Percentiles rank a stretch among this genome's conserved stretches.
Evolutionary conservation across 495 filamentous ascomycete species (phyloP).

Genomic region (Astrocystis sublimbata): DNA sequence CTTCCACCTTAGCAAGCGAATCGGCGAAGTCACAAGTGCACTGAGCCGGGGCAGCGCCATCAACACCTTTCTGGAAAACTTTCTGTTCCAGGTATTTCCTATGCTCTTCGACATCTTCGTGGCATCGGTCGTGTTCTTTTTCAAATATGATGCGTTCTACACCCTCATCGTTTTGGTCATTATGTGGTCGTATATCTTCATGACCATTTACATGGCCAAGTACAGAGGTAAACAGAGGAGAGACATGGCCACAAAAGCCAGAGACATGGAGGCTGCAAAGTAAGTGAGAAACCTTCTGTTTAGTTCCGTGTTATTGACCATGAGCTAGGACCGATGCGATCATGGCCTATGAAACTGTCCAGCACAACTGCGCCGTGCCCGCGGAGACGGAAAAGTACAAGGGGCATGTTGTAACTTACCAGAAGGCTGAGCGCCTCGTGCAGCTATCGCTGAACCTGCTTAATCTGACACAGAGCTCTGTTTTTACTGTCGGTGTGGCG

Average conservation of each 20-base stretch:
- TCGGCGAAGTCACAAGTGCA: conserved; percentile 80
- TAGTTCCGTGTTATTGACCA: conserved; percentile 5
- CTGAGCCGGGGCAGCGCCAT: conserved; percentile 82
- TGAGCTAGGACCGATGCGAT: conserved; percentile 35
- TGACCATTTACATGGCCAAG: conserved; percentile 84
- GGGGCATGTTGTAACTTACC: conserved; percentile 21
- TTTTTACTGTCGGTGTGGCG: conserved; percentile 18
- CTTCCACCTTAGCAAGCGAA: conserved; percentile 84
- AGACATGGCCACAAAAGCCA: conserved; percentile 75
- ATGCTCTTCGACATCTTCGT: conserved; percentile 79
- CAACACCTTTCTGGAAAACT: conserved; percentile 81
- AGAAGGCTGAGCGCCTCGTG: conserved; percentile 35
- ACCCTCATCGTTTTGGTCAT: conserved; percentile 74
- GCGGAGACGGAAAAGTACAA: conserved; percentile 24
- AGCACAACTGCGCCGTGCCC: conserved; percentile 24
- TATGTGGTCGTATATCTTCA: conserved; percentile 80
- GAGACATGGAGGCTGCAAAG: conserved; percentile 69
- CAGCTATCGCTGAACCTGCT: conserved; percentile 63
- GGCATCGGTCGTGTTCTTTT: conserved; percentile 71
- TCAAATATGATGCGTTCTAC: conserved; percentile 75
- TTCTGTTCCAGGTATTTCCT: conserved; percentile 78
- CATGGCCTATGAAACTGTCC: conserved; percentile 29
- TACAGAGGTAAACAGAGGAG: conserved; percentile 79
- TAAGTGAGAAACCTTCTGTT: not conserved
- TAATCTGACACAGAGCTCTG: conserved; percentile 49